phyloP scores from a whole-genome alignment of 208 protist species.

The Acanthamoeba healyi region DNA sequence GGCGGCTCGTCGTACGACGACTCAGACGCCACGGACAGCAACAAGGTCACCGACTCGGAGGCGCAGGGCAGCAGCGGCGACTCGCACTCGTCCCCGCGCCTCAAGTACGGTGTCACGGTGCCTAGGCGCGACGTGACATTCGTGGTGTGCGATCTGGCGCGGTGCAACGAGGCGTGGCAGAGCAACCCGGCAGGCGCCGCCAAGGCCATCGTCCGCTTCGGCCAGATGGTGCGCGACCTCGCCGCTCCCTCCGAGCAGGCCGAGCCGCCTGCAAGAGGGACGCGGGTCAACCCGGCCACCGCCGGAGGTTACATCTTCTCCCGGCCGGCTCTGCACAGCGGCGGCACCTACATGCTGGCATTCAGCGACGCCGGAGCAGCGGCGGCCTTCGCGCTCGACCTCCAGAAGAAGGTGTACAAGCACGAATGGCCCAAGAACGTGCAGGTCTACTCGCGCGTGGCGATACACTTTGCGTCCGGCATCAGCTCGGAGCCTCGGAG shows the following conservation, averaged over 20 bases:
- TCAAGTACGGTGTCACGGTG: not conserved
- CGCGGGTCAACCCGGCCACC: not conserved
- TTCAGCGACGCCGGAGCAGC: not conserved
- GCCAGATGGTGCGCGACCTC: not conserved
- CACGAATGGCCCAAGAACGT: not conserved
- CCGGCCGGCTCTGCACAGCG: not conserved
- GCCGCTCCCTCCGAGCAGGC: not conserved
- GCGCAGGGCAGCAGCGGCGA: not conserved
- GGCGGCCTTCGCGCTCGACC: not conserved
- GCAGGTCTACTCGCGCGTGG: not conserved
- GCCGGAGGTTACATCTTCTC: conserved; percentile 16
- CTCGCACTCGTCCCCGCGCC: not conserved
- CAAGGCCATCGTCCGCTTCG: conserved; percentile 51
- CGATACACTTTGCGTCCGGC: not conserved
- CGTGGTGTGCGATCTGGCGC: conserved; percentile 41
- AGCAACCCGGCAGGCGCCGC: not conserved
- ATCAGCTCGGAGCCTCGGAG: not conserved
- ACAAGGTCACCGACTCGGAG: not conserved
- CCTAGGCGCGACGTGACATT: conserved; percentile 11
- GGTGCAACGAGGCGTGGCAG: conserved; percentile 52
- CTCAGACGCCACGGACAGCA: not conserved
- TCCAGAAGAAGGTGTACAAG: not conserved
- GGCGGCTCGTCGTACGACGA: not conserved
- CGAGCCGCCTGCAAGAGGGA: no score
- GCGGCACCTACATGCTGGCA: conserved; percentile 36